Percentiles rank a stretch among this genome's conserved stretches.
Evolutionary conservation across 1,284 basidiomycete species (phyloP).

Genomic region (Ganoderma lucidum): DNA sequence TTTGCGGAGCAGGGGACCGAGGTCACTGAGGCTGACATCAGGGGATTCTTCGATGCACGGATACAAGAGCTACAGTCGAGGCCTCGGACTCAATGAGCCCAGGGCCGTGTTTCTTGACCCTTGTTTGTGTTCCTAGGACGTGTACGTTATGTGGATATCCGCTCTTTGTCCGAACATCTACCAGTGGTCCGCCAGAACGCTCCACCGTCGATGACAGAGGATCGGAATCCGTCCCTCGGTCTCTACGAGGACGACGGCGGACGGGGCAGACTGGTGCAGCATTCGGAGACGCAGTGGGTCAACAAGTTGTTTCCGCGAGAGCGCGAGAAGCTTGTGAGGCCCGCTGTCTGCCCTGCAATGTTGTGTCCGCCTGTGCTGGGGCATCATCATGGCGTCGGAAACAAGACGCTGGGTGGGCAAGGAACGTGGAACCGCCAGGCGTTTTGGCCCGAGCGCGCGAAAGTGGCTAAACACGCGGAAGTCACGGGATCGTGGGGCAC

Average conservation of each 20-base stretch:
- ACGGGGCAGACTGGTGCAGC: background rate
- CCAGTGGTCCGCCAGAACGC: background rate
- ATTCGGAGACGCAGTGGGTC: background rate
- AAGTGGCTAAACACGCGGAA: constrained; percentile 32
- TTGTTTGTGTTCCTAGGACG: constrained; percentile 1
- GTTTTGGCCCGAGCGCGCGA: constrained; percentile 34
- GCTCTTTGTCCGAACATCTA: constrained; percentile 2
- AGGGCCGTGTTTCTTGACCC: background rate
- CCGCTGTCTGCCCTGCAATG: background rate
- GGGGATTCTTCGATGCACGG: constrained; percentile 68
- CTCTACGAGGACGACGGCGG: background rate
- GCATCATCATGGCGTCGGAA: background rate
- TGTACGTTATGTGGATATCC: constrained; percentile 5
- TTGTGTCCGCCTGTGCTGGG: background rate
- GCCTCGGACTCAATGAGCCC: constrained; percentile 19
- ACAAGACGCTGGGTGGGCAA: background rate
- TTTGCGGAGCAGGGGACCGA: constrained; percentile 81
- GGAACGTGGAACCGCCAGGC: constrained; percentile 1
- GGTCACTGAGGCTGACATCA: constrained; percentile 78
- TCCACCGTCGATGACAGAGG: constrained; percentile 1
- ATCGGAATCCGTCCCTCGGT: background rate
- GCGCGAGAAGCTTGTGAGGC: background rate
- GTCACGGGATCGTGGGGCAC: constrained; percentile 40
- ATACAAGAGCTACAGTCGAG: constrained; percentile 27
- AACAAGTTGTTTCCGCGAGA: background rate